These are phyloP conservation scores for Pseudopyrenochaeta lycopersici DNA, from an alignment of 2,329 filamentous ascomycete species.

Conservation along the genomic window DNA sequence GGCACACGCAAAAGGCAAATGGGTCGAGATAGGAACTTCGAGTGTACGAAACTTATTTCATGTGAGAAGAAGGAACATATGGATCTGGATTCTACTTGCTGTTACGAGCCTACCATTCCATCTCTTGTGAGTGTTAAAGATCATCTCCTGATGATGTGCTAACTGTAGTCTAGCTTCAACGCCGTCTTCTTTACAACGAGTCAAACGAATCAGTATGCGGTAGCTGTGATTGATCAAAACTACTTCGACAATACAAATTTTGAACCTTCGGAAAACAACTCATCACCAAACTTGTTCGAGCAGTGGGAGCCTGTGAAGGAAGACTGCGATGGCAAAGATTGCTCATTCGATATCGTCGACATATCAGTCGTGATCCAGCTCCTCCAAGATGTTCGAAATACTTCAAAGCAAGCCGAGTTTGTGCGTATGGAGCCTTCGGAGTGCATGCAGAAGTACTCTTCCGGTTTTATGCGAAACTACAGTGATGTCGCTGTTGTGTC, in stretches of 20 bases:
- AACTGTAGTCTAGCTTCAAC: constrained; percentile 16
- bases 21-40: constrained; percentile 27
- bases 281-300: constrained; percentile 15
- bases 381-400: constrained; percentile 14
- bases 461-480: constrained; percentile 16
- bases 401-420: constrained; percentile 1
- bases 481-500: constrained; percentile 20
- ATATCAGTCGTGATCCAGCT: constrained; percentile 7
- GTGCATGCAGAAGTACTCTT: constrained; percentile 16
- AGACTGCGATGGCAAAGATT: constrained; percentile 4
- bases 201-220: constrained; percentile 25
- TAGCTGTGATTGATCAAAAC: constrained; percentile 16
- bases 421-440: constrained; percentile 4
- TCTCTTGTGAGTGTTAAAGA: constrained; percentile 16
- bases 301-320: neutral
- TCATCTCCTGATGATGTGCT: neutral
- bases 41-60: constrained; percentile 21
- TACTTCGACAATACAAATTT: constrained; percentile 12
- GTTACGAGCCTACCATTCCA: constrained; percentile 24
- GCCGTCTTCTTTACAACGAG: constrained; percentile 25
- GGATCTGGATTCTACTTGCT: constrained; percentile 17
- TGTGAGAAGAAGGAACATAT: constrained; percentile 15
- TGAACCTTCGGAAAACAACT: constrained; percentile 13
- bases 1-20: constrained; percentile 34
- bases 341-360: constrained; percentile 14